Base-by-base conservation (phyloP, 2,329 filamentous ascomycete genomes). In the Epichloe typhina region DNA sequence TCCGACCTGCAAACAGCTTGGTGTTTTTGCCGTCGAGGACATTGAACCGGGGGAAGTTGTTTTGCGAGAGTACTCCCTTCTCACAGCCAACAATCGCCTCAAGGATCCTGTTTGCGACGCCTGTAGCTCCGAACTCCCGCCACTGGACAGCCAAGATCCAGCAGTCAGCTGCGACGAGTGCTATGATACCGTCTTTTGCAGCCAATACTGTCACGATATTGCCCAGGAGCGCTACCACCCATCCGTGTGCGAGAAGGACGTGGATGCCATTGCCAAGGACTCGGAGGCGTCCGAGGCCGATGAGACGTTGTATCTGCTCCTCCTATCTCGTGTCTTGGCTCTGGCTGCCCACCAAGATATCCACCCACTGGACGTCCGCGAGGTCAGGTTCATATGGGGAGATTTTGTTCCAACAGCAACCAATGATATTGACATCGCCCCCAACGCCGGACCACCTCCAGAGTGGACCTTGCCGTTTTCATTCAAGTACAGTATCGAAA, bases 21-120 rank as follows among this genome's bases (percentile, higher is more conserved):
- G 93, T 4, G 76, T 98, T 3, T 97, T 97, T 64, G 91, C 90
- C 7, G 87, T 82, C 58, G 78, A 86, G 55, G 83, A 95, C 56
- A 86, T 97, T 38, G 69, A 72, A 0, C 80, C 88, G 0, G 86
- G 86, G 9, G 86, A 94, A 63, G 73, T 76, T 5, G 81, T 96
- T 2, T 75, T 98, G 33, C 72, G 79, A 46, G 93, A 98, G 62
- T 86, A 84, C 54, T 93, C 89, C 8, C 76, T 95, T 7, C 72
- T 98, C 40, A 95, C 90, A 2, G 90, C 88, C 44, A 93, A 91
- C 58, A 93, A 93, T 63, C 82, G 88, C 33, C 77, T 93, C 12
- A 88, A 94, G 62, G 89, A 95, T 55, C 76, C 85, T 4, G 77
- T 91, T 33, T 97, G 91, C 66, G 91, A 97, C 66, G 89, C 89